Percentiles rank a stretch among this genome's conserved stretches.
These are phyloP conservation scores for Kwoniella dejecticola DNA, from an alignment of 768 basidiomycete genomes.

Conservation along the genomic window DNA sequence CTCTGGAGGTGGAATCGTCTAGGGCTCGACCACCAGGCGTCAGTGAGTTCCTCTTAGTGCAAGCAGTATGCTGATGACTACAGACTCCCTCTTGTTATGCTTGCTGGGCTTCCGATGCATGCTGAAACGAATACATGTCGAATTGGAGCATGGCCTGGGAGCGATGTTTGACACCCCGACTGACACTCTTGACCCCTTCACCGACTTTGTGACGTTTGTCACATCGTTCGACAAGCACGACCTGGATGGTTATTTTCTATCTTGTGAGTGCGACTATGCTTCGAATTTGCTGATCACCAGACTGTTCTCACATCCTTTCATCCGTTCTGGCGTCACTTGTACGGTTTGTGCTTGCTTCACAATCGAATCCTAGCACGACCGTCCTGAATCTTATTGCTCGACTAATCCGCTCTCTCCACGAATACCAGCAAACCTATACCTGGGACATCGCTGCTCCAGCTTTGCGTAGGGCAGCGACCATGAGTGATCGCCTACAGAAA, in stretches of 20 bases:
- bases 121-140: conserved; percentile 29
- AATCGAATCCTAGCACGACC: background rate
- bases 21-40: conserved; percentile 21
- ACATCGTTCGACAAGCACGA: conserved; percentile 14
- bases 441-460: conserved; percentile 32
- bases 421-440: conserved; percentile 3
- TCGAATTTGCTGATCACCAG: background rate
- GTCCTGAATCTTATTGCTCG: conserved; percentile 20
- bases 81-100: conserved; percentile 26
- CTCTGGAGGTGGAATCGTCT: background rate
- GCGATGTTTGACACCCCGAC: conserved; percentile 14
- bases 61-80: background rate
- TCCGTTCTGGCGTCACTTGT: conserved; percentile 27
- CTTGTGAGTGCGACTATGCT: conserved; percentile 16
- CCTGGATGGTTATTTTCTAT: conserved; percentile 31
- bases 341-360: conserved; percentile 24
- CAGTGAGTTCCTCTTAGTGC: conserved; percentile 15
- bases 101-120: conserved; percentile 34
- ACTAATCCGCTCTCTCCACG: conserved; percentile 15
- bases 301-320: conserved; percentile 29
- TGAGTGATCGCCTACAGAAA: conserved; percentile 20
- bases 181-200: conserved; percentile 19
- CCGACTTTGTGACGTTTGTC: conserved; percentile 23
- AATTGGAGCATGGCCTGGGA: conserved; percentile 33
- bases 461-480: conserved; percentile 21